These are phyloP conservation scores for Rauvolfia tetraphylla DNA, from an alignment of 257 asterid species.

Conservation along the genomic window DNA sequence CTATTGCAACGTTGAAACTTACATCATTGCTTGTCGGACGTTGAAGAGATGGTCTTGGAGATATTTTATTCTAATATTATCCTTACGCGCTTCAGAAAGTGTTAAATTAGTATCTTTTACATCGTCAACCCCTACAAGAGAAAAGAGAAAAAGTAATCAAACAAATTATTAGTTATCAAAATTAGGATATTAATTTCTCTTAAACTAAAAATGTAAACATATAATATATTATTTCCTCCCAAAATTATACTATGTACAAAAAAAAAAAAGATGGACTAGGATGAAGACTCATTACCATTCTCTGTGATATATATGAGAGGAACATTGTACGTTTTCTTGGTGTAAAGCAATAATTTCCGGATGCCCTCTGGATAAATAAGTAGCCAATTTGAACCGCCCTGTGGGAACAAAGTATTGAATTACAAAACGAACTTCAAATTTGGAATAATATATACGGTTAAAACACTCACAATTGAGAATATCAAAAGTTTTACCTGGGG, in stretches of 20 bases:
- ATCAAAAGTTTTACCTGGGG: background rate
- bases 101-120: background rate
- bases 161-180: no score
- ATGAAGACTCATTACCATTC: no score
- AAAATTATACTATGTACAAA: no score
- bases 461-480: no score
- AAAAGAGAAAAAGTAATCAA: no score
- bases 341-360: background rate
- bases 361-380: background rate
- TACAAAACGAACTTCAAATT: no score
- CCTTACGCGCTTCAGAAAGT: background rate
- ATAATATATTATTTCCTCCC: no score
- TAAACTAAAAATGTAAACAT: no score
- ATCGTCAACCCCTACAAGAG: background rate
- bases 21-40: background rate
- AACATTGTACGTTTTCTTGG: background rate
- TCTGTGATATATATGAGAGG: constrained; percentile 10
- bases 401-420: background rate
- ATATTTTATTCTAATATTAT: background rate
- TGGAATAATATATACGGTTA: no score
- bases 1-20: background rate
- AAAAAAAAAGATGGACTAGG: no score
- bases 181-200: no score
- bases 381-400: constrained; percentile 6
- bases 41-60: background rate